Conservation (phyloP, 2,329 filamentous ascomycete species). For the Elsinoe batatas region DNA sequence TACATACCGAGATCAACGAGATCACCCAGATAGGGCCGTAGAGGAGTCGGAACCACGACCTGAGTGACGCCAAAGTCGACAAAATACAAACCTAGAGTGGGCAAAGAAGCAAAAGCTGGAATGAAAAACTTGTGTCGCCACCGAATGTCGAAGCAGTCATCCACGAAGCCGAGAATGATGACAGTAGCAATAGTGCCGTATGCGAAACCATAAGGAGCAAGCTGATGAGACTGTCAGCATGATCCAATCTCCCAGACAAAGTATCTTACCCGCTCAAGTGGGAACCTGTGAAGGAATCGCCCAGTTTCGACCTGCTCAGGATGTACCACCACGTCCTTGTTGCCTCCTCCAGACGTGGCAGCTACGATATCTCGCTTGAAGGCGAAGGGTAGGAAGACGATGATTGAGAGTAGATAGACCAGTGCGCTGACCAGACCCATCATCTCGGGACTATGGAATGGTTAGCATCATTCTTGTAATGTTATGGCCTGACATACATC, state of each 20-base stretch:
- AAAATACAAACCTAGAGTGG: slow-evolving; percentile 93
- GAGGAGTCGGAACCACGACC: slow-evolving; percentile 77
- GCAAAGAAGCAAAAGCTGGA: slow-evolving; percentile 84
- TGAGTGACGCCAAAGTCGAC: slow-evolving; percentile 97
- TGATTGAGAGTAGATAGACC: slow-evolving; percentile 80
- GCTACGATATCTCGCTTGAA: slow-evolving; percentile 98
- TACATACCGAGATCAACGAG: slow-evolving; percentile 62
- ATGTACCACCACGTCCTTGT: slow-evolving; percentile 73
- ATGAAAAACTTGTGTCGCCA: slow-evolving; percentile 99
- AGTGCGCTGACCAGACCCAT: slow-evolving; percentile 92
- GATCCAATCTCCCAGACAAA: not conserved
- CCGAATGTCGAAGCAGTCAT: slow-evolving; percentile 94
- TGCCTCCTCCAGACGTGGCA: slow-evolving; percentile 86
- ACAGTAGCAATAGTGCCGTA: slow-evolving; percentile 87
- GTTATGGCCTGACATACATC: slow-evolving; percentile 45
- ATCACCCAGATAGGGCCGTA: slow-evolving; percentile 75
- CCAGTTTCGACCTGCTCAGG: slow-evolving; percentile 67
- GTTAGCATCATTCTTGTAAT: slow-evolving; percentile 18
- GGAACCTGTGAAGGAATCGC: slow-evolving; percentile 80
- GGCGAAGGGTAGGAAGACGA: slow-evolving; percentile 89
- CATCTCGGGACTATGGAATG: slow-evolving; percentile 60
- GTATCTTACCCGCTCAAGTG: slow-evolving; percentile 70
- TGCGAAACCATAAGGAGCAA: slow-evolving; percentile 89
- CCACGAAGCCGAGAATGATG: slow-evolving; percentile 81
- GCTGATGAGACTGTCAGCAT: slow-evolving; percentile 38